Conservation (phyloP, 2,329 filamentous ascomycete genomes). For the Chrysosphaeria jannelii region DNA sequence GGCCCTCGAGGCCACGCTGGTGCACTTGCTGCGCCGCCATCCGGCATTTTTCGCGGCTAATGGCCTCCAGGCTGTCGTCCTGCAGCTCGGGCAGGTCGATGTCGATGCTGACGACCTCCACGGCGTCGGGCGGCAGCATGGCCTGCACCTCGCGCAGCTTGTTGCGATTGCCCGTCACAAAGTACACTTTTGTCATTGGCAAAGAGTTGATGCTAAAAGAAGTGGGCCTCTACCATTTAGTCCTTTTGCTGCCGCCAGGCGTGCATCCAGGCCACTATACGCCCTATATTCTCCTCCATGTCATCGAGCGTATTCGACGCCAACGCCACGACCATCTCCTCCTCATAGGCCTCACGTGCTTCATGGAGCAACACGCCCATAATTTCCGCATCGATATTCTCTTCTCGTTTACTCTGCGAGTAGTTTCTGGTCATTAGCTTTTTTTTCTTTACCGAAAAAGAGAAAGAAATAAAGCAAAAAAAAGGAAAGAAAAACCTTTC, state of each 20-base stretch:
- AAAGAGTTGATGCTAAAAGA: no score
- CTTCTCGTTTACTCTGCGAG: slow-evolving; percentile 62
- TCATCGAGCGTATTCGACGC: slow-evolving; percentile 56
- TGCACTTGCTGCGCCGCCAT: slow-evolving; percentile 54
- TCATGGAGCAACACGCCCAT: slow-evolving; percentile 87
- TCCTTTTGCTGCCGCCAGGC: slow-evolving; percentile 49
- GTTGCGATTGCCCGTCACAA: slow-evolving; percentile 90
- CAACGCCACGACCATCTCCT: slow-evolving; percentile 70
- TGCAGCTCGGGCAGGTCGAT: slow-evolving; percentile 76
- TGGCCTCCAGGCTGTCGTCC: slow-evolving; percentile 72
- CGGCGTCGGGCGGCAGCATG: slow-evolving; percentile 30
- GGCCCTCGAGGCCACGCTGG: no score
- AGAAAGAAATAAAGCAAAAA: background rate
- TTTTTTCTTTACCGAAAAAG: no score
- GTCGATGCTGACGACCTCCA: slow-evolving; percentile 42
- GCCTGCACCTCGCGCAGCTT: slow-evolving; percentile 74
- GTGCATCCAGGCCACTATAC: slow-evolving; percentile 54
- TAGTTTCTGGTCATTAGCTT: slow-evolving; percentile 28
- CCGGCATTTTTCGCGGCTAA: slow-evolving; percentile 64
- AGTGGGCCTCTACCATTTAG: no score
- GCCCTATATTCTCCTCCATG: slow-evolving; percentile 65
- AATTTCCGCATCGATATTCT: slow-evolving; percentile 91
- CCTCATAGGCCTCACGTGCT: slow-evolving; percentile 59
- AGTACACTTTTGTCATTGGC: no score
- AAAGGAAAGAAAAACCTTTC: slow-evolving; percentile 21